Evolutionary conservation across 805 yeast genomes (phyloP), one percentile per base, ranked within the genome.

Genomic region (Ogataea saltuana): DNA sequence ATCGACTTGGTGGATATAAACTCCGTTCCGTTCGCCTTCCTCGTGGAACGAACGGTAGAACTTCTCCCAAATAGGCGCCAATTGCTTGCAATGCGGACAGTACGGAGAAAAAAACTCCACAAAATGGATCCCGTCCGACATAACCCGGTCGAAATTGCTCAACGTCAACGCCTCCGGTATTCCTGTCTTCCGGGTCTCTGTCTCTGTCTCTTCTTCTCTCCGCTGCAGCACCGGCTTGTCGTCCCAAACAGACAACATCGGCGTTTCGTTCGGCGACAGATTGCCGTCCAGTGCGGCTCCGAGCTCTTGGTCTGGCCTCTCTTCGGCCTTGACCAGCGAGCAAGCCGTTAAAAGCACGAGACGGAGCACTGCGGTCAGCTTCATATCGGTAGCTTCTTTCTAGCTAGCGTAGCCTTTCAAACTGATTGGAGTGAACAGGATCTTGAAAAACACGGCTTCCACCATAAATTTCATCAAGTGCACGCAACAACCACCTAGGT

Each of bases 41-140:
- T 64, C 60, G 27, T 71, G 62, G 53, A 78, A 75, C 4, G 63
- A 60, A 18, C 68, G 54, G 66, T 79, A 86, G 0, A 91, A 75
- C 43, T 74, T 70, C 45, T 80, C 75, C 97, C 98, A 93, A 6
- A 68, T 72, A 1, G 99, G 98, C 2, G 87, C 93, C 41, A 93
- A 67, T 6, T 67, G 71, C 48, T 69, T 75, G 67, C 99, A 93
- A 64, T 91, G 98, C 6, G 69, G 61, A 61, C 99, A 93, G 56
- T 83, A 83, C 0, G 99, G 99, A 23, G 96, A 88, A 60, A 67
- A 93, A 65, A 88, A 90, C 65, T 91, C 97, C 25, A 91, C 82
- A 57, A 91, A 73, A 56, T 89, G 83, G 16, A 81, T 65, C 3
- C 84, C 84, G 8, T 71, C 64, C 15, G 69, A 58, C n/a, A 79